Conservation (phyloP, 2,329 filamentous ascomycete genomes). For the Apiospora rasikravindrae region DNA sequence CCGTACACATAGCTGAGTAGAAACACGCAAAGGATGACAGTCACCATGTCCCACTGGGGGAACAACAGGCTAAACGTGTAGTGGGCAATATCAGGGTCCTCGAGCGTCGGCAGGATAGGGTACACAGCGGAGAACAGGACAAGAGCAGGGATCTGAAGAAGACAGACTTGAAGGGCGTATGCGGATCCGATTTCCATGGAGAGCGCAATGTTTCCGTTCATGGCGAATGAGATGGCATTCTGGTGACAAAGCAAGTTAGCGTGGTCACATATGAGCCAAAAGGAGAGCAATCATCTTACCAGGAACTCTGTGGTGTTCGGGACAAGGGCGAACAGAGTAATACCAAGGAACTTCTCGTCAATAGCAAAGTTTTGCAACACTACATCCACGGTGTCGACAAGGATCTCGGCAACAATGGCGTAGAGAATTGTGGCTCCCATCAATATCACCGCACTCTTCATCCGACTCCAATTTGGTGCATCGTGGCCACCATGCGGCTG, state of each 20-base stretch:
- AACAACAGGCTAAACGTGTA: conserved; percentile 89
- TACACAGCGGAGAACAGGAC: conserved; percentile 89
- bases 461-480: conserved; percentile 96
- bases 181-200: conserved; percentile 99
- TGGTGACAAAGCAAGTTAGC: conserved; percentile 38
- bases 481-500: conserved; percentile 79
- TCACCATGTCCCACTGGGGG: conserved; percentile 99
- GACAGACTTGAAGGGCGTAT: conserved; percentile 93
- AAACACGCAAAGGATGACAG: conserved; percentile 94
- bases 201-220: conserved; percentile 98
- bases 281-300: conserved; percentile 55
- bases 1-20: conserved; percentile 96
- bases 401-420: conserved; percentile 94
- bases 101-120: conserved; percentile 47
- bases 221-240: conserved; percentile 98
- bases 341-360: conserved; percentile 96
- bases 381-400: conserved; percentile 97
- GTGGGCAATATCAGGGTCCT: conserved; percentile 49
- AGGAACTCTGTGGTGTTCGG: conserved; percentile 98
- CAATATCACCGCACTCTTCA: conserved; percentile 88
- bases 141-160: conserved; percentile 90
- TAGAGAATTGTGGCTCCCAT: conserved; percentile 90
- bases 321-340: conserved; percentile 94
- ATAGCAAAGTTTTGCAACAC: conserved; percentile 89
- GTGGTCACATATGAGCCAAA: not conserved